A percentile compares a stretch with the other conserved stretches of the same genome.
Conservation (phyloP, 257 asterid species). For the Plantago elongata region DNA sequence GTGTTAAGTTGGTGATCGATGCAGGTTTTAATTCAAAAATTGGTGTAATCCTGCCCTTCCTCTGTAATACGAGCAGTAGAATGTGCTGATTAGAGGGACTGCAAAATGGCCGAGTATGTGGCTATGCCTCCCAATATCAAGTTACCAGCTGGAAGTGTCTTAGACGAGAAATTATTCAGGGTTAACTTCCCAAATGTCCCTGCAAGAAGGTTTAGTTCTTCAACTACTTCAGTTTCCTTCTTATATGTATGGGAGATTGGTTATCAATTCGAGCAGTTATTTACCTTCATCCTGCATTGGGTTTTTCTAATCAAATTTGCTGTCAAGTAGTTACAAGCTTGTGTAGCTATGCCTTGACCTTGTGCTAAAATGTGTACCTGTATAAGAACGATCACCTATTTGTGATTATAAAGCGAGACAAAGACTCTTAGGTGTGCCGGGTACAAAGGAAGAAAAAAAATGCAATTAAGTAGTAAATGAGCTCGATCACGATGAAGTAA, state of each 20-base stretch:
- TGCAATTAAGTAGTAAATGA: background rate
- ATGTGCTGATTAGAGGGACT: constrained; percentile 31
- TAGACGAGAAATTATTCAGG: constrained; percentile 27
- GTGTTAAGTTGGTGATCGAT: background rate
- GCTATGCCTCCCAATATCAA: constrained; percentile 41
- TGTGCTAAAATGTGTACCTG: background rate
- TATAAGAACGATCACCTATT: too few relatives aligned
- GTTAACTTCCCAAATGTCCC: constrained; percentile 31
- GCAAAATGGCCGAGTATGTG: constrained; percentile 47
- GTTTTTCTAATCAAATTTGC: background rate
- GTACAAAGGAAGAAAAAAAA: too few relatives aligned
- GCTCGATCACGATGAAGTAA: too few relatives aligned
- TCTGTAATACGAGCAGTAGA: constrained; percentile 24
- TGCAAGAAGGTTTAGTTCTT: constrained; percentile 36
- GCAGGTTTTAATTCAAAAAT: constrained; percentile 28
- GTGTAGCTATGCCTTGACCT: background rate
- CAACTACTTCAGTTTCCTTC: constrained; percentile 15
- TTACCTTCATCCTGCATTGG: constrained; percentile 1
- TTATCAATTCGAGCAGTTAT: constrained; percentile 22
- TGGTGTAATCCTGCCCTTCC: constrained; percentile 14
- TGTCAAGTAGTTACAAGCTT: background rate
- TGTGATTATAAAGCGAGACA: too few relatives aligned
- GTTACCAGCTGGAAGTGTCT: constrained; percentile 38
- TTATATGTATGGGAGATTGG: constrained; percentile 15
- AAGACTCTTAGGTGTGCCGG: too few relatives aligned